Percentiles rank a stretch among this genome's conserved stretches.
These are phyloP conservation scores for Symbiodinium pilosum DNA, from an alignment of 73 alveolate genomes.

Conservation along the genomic window DNA sequence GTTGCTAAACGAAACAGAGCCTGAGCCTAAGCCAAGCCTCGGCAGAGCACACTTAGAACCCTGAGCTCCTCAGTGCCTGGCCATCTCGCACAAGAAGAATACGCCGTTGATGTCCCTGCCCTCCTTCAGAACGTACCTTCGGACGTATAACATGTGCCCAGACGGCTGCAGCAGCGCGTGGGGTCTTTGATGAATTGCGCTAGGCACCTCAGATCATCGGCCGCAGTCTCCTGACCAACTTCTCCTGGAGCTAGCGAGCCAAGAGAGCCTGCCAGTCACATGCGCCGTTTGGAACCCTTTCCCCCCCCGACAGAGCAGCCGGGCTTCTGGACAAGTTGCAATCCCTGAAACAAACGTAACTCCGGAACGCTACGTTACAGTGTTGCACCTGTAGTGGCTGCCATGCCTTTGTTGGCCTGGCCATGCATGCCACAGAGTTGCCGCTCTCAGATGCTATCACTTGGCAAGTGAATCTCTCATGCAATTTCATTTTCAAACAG, in stretches of 20 bases:
- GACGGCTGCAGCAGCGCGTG: neutral
- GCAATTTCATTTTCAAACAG: too few relatives aligned
- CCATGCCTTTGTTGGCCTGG: constrained; percentile 76
- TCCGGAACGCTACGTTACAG: neutral
- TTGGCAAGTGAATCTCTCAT: too few relatives aligned
- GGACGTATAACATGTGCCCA: neutral
- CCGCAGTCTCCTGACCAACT: constrained; percentile 39
- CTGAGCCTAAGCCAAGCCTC: neutral
- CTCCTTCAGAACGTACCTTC: constrained; percentile 86
- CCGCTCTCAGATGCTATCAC: too few relatives aligned
- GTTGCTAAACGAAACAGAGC: neutral
- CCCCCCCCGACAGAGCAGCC: too few relatives aligned
- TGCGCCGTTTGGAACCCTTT: too few relatives aligned
- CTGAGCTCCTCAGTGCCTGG: neutral
- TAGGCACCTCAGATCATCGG: constrained; percentile 29
- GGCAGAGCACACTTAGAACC: neutral
- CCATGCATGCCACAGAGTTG: neutral
- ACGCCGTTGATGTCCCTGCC: constrained; percentile 48
- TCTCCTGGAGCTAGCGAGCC: constrained; percentile 61
- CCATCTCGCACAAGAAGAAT: constrained; percentile 53
- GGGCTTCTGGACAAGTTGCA: neutral
- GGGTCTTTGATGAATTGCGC: neutral
- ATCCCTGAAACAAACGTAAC: neutral
- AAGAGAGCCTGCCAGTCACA: constrained; percentile 53
- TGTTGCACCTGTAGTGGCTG: constrained; percentile 69